Evolutionary conservation across 495 filamentous ascomycete species (phyloP).

Genomic region (Aspergillus olivimuriae): DNA sequence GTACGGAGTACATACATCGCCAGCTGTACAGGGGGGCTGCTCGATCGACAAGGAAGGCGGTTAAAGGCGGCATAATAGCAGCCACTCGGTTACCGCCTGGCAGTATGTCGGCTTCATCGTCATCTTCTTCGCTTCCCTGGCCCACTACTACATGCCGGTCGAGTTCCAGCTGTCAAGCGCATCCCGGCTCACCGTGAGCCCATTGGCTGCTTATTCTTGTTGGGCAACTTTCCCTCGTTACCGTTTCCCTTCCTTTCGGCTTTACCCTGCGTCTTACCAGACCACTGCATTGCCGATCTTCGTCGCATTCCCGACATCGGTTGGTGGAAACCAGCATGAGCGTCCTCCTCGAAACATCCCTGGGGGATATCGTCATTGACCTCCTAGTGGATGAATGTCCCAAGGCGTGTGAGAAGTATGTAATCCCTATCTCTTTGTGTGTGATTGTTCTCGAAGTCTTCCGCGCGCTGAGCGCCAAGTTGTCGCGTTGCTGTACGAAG

Average conservation of each 20-base stretch:
- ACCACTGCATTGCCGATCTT: constrained; percentile 21
- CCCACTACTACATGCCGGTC: no score
- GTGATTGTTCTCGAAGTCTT: constrained; percentile 7
- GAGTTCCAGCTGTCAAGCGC: no score
- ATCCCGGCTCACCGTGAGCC: no score
- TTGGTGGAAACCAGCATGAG: constrained; percentile 47
- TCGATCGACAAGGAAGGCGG: no score
- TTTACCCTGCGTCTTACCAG: constrained; percentile 11
- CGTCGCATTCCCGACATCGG: constrained; percentile 6
- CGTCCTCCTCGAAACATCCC: constrained; percentile 82
- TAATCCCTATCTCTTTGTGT: constrained; percentile 11
- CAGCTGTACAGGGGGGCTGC: no score
- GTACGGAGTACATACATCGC: no score
- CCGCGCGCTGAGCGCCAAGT: constrained; percentile 4
- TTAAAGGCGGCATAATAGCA: no score
- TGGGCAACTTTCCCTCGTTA: no score
- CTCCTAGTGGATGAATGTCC: constrained; percentile 80
- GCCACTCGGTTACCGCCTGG: no score
- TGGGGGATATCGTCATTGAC: constrained; percentile 91
- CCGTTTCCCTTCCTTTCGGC: neutral
- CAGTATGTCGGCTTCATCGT: no score
- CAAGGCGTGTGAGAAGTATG: constrained; percentile 86
- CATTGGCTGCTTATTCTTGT: no score
- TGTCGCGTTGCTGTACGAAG: constrained; percentile 32
- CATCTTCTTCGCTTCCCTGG: no score